Evolutionary conservation across 306 rosid species (phyloP), one percentile per base, ranked within the genome.

Genomic region (Cyamopsis tetragonoloba): DNA sequence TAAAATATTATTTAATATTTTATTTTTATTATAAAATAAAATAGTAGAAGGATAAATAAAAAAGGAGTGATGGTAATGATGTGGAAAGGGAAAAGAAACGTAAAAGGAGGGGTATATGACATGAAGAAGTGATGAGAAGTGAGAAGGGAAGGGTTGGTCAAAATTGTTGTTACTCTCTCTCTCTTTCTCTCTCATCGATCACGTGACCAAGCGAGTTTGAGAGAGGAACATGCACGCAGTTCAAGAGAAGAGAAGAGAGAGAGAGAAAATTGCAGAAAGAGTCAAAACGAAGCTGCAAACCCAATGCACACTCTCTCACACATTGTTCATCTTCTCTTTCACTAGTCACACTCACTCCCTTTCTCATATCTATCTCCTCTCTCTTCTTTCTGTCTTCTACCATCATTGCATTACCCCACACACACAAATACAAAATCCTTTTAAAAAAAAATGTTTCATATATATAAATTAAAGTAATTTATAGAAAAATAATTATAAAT

Each of bases 171-270:
- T 53, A 30, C 66, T 69, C 76, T 74, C 78, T 64, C 66, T n/a
- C n/a, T n/a, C n/a, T n/a, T 53, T 34, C 66, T 69, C 76, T 74
- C 78, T 64, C 66, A 44, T 61, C 72, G 22, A 66, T 86, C 96
- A 86, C 96, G 95, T 86, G 95, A 78, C 74, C 50, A n/a, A 50
- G 38, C 47, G 62, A 42, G 81, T 51, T n/a, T n/a, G 60, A 20
- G 50, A 14, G 32, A 56, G 28, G 30, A 72, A 70, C 86, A 78
- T 83, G 75, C 80, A 78, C 86, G 75, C 80, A 74, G 78, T 82
- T 78, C 83, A 64, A 78, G 44, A 78, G 72, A 39, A 37, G 37
- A n/a, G 70, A 37, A 56, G 22, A 59, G 23, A 62, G 47, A 41
- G 66, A 46, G 56, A 23, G n/a, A n/a, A n/a, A n/a, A n/a, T n/a